These are phyloP conservation scores for Naganishia onofrii DNA, from an alignment of 768 basidiomycete species.

Conservation along the genomic window DNA sequence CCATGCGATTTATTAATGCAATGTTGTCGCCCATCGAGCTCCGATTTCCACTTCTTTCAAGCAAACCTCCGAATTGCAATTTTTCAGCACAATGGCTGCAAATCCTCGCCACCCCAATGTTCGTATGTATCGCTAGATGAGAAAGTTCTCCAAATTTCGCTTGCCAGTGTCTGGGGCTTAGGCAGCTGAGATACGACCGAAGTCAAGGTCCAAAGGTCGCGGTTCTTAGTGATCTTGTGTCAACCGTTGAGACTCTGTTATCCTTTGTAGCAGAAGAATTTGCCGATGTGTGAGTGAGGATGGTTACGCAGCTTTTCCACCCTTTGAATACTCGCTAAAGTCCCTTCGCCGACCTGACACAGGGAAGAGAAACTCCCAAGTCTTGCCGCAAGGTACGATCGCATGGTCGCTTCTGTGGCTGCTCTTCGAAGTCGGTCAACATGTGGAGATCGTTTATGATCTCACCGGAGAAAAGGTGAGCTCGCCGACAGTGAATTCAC, in stretches of 20 bases:
- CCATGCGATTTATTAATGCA: too few relatives aligned
- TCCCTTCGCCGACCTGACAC: background rate
- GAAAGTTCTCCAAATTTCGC: conserved; percentile 1
- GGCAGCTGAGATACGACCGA: background rate
- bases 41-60: too few relatives aligned
- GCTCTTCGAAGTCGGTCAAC: conserved; percentile 4
- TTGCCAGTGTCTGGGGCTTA: too few relatives aligned
- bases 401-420: conserved; percentile 10
- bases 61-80: too few relatives aligned
- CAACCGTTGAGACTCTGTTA: background rate
- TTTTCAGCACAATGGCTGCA: too few relatives aligned
- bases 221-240: background rate
- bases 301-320: too few relatives aligned
- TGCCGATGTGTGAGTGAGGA: conserved; percentile 18
- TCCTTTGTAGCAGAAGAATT: background rate
- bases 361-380: conserved; percentile 12
- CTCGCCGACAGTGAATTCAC: too few relatives aligned
- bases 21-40: too few relatives aligned
- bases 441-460: conserved; percentile 9
- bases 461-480: conserved; percentile 4
- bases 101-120: too few relatives aligned
- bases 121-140: too few relatives aligned
- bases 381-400: background rate
- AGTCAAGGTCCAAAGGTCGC: background rate
- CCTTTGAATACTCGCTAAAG: background rate